Evolutionary conservation across 2,329 filamentous ascomycete genomes (phyloP).

Genomic region (Apiospora rasikravindrae): DNA sequence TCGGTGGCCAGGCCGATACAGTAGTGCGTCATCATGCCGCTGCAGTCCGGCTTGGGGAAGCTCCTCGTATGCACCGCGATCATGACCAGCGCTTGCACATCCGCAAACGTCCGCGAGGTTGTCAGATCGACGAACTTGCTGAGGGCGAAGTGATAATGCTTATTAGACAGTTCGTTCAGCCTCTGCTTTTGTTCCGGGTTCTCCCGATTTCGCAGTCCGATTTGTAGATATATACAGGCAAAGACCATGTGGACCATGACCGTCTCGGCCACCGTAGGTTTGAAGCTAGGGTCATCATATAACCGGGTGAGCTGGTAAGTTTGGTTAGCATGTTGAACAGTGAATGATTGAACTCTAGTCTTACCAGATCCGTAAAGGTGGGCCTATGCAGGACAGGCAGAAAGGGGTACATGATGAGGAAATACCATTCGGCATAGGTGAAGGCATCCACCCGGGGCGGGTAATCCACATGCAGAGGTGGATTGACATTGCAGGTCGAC

Average conservation of each 20-base stretch:
- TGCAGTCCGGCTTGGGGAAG: conserved; percentile 80
- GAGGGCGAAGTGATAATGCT: conserved; percentile 78
- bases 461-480: conserved; percentile 60
- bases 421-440: conserved; percentile 76
- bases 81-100: conserved; percentile 75
- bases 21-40: conserved; percentile 69
- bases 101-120: conserved; percentile 64
- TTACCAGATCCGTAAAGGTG: conserved; percentile 71
- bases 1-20: conserved; percentile 75
- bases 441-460: conserved; percentile 70
- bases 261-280: conserved; percentile 66
- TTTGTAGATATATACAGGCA: conserved; percentile 78
- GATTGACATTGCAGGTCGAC: conserved; percentile 66
- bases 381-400: conserved; percentile 79
- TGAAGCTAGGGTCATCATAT: conserved; percentile 71
- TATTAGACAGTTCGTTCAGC: conserved; percentile 70
- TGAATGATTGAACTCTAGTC: conserved; percentile 29
- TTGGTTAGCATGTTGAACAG: conserved; percentile 27
- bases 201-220: conserved; percentile 70
- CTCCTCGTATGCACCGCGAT: conserved; percentile 75
- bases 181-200: conserved; percentile 57
- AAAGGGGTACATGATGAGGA: conserved; percentile 73
- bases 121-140: conserved; percentile 71
- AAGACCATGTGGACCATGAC: conserved; percentile 81
- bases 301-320: conserved; percentile 60